A percentile compares a stretch with the other conserved stretches of the same genome.
Conservation (phyloP, 805 yeast genomes). For the Kluyveromyces siamensis region DNA sequence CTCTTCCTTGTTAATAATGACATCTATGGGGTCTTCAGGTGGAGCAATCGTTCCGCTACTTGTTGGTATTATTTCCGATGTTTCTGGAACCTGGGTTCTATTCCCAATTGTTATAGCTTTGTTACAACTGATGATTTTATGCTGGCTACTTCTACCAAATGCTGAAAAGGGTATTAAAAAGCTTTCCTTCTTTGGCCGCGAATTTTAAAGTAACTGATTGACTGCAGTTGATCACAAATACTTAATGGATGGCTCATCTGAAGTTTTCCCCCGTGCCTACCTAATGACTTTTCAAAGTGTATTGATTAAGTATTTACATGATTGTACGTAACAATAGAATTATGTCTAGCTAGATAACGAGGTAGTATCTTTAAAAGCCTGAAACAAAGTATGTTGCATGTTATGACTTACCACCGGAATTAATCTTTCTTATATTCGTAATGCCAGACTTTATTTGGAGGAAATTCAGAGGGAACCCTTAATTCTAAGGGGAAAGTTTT, state of each 20-base stretch:
- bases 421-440: conserved; percentile 29
- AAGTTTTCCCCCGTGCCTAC: no score
- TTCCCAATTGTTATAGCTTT: conserved; percentile 39
- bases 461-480: conserved; percentile 83
- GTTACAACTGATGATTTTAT: conserved; percentile 25
- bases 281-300: background rate
- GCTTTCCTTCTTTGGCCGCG: no score
- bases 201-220: no score
- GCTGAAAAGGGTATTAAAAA: conserved; percentile 22
- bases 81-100: conserved; percentile 38
- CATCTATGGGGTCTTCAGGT: conserved; percentile 50
- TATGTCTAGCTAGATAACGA: background rate
- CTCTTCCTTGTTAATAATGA: conserved; percentile 40
- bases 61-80: conserved; percentile 41
- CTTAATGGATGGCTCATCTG: no score
- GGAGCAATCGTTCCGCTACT: conserved; percentile 49
- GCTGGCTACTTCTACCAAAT: conserved; percentile 39
- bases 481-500: conserved; percentile 74
- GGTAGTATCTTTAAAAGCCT: no score
- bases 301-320: background rate
- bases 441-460: conserved; percentile 77
- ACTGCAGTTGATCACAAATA: no score
- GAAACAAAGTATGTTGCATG: no score
- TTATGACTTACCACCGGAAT: background rate
- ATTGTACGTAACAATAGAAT: background rate